phyloP scores from a whole-genome alignment of 2,329 filamentous ascomycete genomes.

The Neospermospora avenae region DNA sequence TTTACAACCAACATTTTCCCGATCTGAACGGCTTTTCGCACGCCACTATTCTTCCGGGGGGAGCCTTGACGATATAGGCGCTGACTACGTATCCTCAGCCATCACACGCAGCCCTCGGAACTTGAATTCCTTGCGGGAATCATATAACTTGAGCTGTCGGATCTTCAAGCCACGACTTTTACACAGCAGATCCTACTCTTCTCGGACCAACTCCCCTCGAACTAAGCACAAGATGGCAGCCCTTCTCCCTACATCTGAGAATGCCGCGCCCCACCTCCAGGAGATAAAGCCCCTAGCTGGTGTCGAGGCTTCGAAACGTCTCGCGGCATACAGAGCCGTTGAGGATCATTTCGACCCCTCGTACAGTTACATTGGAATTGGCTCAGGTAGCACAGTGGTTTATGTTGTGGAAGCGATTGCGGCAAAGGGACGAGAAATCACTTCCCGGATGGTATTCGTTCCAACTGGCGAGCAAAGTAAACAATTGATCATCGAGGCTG shows the following conservation, averaged over 20 bases:
- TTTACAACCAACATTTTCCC: background rate
- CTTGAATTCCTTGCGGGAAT: background rate
- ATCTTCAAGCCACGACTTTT: background rate
- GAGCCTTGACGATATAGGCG: background rate
- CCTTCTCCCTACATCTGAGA: slow-evolving; percentile 13
- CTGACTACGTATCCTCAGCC: slow-evolving; percentile 1
- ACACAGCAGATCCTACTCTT: background rate
- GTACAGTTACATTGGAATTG: slow-evolving; percentile 70
- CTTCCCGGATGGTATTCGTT: slow-evolving; percentile 67
- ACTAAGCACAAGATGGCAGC: slow-evolving; percentile 19
- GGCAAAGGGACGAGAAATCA: slow-evolving; percentile 52
- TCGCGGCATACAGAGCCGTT: slow-evolving; percentile 71
- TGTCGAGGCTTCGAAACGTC: slow-evolving; percentile 71
- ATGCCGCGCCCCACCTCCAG: slow-evolving; percentile 16
- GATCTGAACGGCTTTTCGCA: background rate
- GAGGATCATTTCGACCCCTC: slow-evolving; percentile 64
- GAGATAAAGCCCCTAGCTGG: slow-evolving; percentile 33
- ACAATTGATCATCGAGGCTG: slow-evolving; percentile 77
- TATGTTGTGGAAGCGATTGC: slow-evolving; percentile 82
- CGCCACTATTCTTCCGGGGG: background rate
- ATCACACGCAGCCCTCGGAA: background rate
- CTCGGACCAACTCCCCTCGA: background rate
- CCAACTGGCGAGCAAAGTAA: slow-evolving; percentile 80
- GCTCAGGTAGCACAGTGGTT: slow-evolving; percentile 76
- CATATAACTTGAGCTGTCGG: background rate